Evolutionary conservation across 2,329 filamentous ascomycete genomes (phyloP).

Genomic region (Penicillium polonicum): DNA sequence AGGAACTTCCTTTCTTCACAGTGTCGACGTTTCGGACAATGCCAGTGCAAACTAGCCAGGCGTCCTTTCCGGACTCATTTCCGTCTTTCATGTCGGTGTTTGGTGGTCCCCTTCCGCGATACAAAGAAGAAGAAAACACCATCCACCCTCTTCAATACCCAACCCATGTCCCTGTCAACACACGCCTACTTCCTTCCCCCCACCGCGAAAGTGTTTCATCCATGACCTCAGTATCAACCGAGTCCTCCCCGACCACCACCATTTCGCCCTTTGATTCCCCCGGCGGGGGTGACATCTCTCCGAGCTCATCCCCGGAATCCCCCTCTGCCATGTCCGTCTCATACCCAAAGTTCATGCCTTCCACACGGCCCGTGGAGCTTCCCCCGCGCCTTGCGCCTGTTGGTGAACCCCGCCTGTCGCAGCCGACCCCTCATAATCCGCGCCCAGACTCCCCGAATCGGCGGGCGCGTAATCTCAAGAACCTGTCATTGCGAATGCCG

Average conservation of each 20-base stretch:
- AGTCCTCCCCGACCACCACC: conserved; percentile 93
- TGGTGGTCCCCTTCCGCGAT: conserved; percentile 39
- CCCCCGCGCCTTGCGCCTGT: conserved; percentile 22
- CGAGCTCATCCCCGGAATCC: conserved; percentile 89
- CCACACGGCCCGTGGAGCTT: conserved; percentile 28
- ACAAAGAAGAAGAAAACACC: conserved; percentile 31
- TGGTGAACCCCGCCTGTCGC: not conserved
- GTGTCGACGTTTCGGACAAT: conserved; percentile 29
- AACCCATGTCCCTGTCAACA: conserved; percentile 30
- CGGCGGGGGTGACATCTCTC: conserved; percentile 83
- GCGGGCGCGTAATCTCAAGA: conserved; percentile 60
- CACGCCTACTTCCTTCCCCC: conserved; percentile 33
- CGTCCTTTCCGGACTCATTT: conserved; percentile 46
- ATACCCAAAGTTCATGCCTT: conserved; percentile 42
- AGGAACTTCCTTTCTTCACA: conserved; percentile 31
- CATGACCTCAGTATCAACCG: conserved; percentile 72
- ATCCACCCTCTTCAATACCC: conserved; percentile 30
- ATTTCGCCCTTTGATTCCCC: conserved; percentile 90
- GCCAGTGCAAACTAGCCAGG: conserved; percentile 43
- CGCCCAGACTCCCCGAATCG: conserved; percentile 38
- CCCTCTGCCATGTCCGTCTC: conserved; percentile 67
- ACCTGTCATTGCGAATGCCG: conserved; percentile 61
- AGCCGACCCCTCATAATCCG: conserved; percentile 42
- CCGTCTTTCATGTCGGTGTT: conserved; percentile 56
- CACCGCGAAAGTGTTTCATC: conserved; percentile 47